Base-by-base conservation (phyloP, 495 filamentous ascomycete genomes). In the Xylaria castorea region DNA sequence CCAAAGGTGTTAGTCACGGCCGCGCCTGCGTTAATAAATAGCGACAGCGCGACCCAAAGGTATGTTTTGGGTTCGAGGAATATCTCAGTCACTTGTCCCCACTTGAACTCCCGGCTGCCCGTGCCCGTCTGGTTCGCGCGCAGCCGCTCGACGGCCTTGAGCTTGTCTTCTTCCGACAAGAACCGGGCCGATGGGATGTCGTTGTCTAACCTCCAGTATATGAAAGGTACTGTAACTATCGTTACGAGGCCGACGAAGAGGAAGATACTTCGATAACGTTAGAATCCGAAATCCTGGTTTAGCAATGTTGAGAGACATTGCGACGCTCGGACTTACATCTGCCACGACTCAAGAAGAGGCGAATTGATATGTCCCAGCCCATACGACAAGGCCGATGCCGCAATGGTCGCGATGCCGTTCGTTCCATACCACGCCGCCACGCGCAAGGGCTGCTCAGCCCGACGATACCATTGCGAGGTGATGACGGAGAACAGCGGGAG, bases 391-490 rank as follows among this genome's bases (percentile, higher is more conserved):
- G 90, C 71, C 1, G 89, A 87, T 0, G 90, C 91, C 57, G 90
- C 66, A 18, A 92, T 91, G 60, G 89, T 91, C 1, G 88, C 91
- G 12, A 87, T 68, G 0, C 90, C 91, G 42, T 91, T 84, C 6
- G 89, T 90, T 30, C 85, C 85, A 76, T 91, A 93, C 91, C 91
- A 93, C 18, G 89, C 82, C 5, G 86, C 87, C 27, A 91, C 90
- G 18, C 91, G 82, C 2, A 89, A 80, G 0, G 89, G 87, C 71
- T 90, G 87, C 75, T 92, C 90, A 1, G 84, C 82, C 14, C 88
- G 85, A 0, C 88, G 88, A 71, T 92, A 93, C 89, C 89, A 93
- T 83, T 84, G 80, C 27, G 79, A 78, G 16, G 86, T 88, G 70
- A 89, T 87, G 68, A 89, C 77, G 42, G 87, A 83, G 75, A 91